Percentiles rank a stretch among this genome's conserved stretches.
Conservation (phyloP, 352 stramenopile genomes). For the Phytophthora megakarya region DNA sequence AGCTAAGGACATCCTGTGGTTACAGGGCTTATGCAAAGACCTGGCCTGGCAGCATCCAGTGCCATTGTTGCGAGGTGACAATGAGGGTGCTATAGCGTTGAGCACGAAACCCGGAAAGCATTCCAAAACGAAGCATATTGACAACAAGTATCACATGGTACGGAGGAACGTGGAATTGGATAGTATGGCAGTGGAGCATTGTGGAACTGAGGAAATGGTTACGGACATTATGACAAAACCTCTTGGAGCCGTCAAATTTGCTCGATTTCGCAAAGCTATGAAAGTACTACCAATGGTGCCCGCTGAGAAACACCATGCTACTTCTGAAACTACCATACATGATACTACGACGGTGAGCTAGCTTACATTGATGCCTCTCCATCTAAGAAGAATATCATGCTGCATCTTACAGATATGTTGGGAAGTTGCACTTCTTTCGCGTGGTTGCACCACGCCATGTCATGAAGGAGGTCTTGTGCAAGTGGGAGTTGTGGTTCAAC, state of each 20-base stretch:
- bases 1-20: conserved; percentile 25
- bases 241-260: conserved; percentile 26
- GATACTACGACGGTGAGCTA: no score
- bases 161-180: conserved; percentile 9
- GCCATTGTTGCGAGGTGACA: conserved; percentile 16
- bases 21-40: conserved; percentile 12
- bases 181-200: conserved; percentile 1
- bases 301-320: background rate
- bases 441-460: no score
- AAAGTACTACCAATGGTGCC: conserved; percentile 20
- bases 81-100: conserved; percentile 3
- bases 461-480: no score
- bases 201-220: conserved; percentile 25
- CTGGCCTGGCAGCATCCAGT: conserved; percentile 11
- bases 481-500: no score
- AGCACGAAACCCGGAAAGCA: conserved; percentile 8
- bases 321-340: no score
- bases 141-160: conserved; percentile 32
- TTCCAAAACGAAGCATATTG: conserved; percentile 31
- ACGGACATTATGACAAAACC: conserved; percentile 37
- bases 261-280: conserved; percentile 8
- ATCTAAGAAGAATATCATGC: no score
- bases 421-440: no score
- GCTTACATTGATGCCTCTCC: no score
- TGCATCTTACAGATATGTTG: no score